A percentile compares a stretch with the other conserved stretches of the same genome.
Conservation (phyloP, 2,329 filamentous ascomycete genomes). For the Zymoseptoria brevis region DNA sequence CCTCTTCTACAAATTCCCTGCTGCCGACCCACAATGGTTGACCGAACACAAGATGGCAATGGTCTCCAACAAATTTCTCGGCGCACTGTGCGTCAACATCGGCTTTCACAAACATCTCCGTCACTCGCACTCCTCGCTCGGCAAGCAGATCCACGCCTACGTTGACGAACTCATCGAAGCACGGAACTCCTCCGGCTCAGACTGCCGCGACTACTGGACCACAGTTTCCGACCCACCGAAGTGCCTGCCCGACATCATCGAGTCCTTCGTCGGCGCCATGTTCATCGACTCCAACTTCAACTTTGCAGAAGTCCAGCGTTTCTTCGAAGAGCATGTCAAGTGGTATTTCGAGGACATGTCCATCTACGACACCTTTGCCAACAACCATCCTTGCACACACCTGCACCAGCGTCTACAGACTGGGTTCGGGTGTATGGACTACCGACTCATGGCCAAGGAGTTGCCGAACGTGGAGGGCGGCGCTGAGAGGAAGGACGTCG, state of each 20-base stretch:
- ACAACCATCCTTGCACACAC: slow-evolving; percentile 69
- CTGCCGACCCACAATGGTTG: slow-evolving; percentile 87
- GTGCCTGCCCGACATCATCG: slow-evolving; percentile 75
- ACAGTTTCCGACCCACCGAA: slow-evolving; percentile 59
- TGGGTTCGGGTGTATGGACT: slow-evolving; percentile 58
- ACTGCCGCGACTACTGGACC: slow-evolving; percentile 60
- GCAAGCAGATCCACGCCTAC: slow-evolving; percentile 45
- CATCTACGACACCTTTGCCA: slow-evolving; percentile 79
- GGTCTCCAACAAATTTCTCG: slow-evolving; percentile 92
- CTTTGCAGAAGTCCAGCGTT: slow-evolving; percentile 62
- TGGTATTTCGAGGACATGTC: slow-evolving; percentile 80
- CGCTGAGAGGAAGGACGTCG: slow-evolving; percentile 39
- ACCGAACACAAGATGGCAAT: slow-evolving; percentile 99
- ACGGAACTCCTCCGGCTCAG: slow-evolving; percentile 40
- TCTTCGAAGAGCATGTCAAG: slow-evolving; percentile 67
- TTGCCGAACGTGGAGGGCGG: slow-evolving; percentile 41
- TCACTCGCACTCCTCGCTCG: slow-evolving; percentile 43
- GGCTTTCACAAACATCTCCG: slow-evolving; percentile 68
- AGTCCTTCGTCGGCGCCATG: slow-evolving; percentile 80
- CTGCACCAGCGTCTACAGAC: slow-evolving; percentile 57
- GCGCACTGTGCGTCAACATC: slow-evolving; percentile 68
- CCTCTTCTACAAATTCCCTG: slow-evolving; percentile 67
- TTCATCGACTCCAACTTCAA: slow-evolving; percentile 85
- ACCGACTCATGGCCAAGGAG: slow-evolving; percentile 49
- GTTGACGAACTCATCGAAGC: slow-evolving; percentile 52